phyloP scores from a whole-genome alignment of 2,329 filamentous ascomycete species.

The Pseudogymnoascus pannorum region DNA sequence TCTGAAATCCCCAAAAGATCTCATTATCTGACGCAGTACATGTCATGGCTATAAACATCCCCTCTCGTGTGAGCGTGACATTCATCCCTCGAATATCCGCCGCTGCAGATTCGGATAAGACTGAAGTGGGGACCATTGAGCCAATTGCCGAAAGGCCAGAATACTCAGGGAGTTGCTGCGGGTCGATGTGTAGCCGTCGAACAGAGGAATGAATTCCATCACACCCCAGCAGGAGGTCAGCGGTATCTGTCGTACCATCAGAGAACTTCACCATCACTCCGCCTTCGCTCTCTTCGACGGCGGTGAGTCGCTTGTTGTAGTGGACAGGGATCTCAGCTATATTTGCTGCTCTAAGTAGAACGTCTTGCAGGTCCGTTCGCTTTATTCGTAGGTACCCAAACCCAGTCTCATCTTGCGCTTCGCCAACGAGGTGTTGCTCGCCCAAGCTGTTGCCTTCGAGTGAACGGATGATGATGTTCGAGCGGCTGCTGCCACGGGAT shows the following conservation, averaged over 20 bases:
- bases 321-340: slow-evolving; percentile 23
- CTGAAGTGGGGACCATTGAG: not conserved
- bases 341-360: slow-evolving; percentile 22
- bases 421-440: slow-evolving; percentile 16
- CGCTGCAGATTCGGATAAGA: not conserved
- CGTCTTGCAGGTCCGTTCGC: slow-evolving; percentile 25
- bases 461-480: slow-evolving; percentile 23
- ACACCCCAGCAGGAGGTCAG: slow-evolving; percentile 42
- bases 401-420: slow-evolving; percentile 21
- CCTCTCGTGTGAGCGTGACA: not conserved
- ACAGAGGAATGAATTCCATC: slow-evolving; percentile 52
- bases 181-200: slow-evolving; percentile 21
- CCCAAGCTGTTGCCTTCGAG: slow-evolving; percentile 19
- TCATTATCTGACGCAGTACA: not conserved
- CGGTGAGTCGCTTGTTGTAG: slow-evolving; percentile 21
- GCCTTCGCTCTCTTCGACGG: slow-evolving; percentile 28
- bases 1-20: not conserved
- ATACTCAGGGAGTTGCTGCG: not conserved
- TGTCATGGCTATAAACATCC: not conserved
- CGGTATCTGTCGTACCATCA: slow-evolving; percentile 34
- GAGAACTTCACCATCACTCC: slow-evolving; percentile 38
- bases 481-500: slow-evolving; percentile 16
- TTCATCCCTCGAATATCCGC: not conserved
- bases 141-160: not conserved
- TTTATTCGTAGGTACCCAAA: slow-evolving; percentile 28